A percentile compares a stretch with the other conserved stretches of the same genome.
Conservation (phyloP, 169 alveolate species). For the Condylostoma magnum region DNA sequence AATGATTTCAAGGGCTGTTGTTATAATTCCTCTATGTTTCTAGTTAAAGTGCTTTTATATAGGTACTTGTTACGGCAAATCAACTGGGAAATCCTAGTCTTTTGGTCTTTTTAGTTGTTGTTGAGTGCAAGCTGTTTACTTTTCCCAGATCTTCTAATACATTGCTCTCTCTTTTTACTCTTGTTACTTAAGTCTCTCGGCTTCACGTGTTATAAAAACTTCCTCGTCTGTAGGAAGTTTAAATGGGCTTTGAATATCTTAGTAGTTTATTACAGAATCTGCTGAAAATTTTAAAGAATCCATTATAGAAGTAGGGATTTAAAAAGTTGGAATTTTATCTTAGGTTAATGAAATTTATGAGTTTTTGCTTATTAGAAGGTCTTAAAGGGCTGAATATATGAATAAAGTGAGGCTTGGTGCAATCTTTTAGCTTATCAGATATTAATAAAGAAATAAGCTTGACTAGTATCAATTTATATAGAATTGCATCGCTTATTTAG, state of each 20-base stretch:
- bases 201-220: conserved; percentile 52
- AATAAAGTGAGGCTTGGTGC: too few species aligned
- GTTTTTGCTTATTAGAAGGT: too few species aligned
- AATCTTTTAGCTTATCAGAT: too few species aligned
- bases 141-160: conserved; percentile 53
- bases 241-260: conserved; percentile 38
- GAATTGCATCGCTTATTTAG: too few species aligned
- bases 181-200: conserved; percentile 41
- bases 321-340: too few species aligned
- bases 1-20: conserved; percentile 51
- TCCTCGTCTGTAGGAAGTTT: conserved; percentile 51
- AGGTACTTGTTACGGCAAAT: conserved; percentile 29
- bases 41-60: conserved; percentile 25
- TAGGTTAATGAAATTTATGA: too few species aligned
- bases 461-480: too few species aligned
- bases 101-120: conserved; percentile 45
- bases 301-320: too few species aligned
- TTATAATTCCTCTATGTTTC: conserved; percentile 35
- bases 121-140: conserved; percentile 52
- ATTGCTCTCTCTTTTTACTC: conserved; percentile 51
- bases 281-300: too few species aligned
- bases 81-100: conserved; percentile 45
- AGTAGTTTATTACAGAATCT: too few species aligned
- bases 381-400: too few species aligned
- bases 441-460: too few species aligned